Percentiles rank a stretch among this genome's conserved stretches.
Conservation (phyloP, 2,329 filamentous ascomycete species). For the Paracoccidioides brasiliensis region DNA sequence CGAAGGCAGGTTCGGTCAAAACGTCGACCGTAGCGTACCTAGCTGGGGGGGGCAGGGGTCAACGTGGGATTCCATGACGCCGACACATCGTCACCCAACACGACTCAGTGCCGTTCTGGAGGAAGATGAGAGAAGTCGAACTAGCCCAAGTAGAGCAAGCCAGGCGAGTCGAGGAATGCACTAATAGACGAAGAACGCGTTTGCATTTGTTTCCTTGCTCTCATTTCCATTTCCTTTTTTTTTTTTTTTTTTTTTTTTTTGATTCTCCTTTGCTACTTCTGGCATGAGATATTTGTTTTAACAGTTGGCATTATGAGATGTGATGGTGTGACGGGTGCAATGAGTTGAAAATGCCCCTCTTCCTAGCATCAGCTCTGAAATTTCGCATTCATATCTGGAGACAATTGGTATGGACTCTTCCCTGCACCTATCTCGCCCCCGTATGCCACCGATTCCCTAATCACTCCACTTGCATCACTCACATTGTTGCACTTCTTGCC, state of each 20-base stretch:
- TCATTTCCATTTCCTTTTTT: too few relatives aligned
- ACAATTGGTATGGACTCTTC: neutral
- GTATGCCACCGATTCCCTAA: neutral
- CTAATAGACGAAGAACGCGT: conserved; percentile 22
- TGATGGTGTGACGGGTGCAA: neutral
- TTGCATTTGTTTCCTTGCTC: neutral
- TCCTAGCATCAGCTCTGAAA: neutral
- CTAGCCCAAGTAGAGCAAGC: conserved; percentile 56
- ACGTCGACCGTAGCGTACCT: conserved; percentile 52
- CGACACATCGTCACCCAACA: conserved; percentile 72
- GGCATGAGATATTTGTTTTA: neutral
- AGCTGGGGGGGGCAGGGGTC: conserved; percentile 52
- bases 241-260: neutral
- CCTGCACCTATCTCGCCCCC: too few relatives aligned
- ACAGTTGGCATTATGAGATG: neutral
- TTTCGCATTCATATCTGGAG: neutral
- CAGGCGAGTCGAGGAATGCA: conserved; percentile 36
- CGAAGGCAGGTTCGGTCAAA: conserved; percentile 21
- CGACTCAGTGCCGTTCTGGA: conserved; percentile 78
- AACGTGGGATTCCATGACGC: conserved; percentile 62
- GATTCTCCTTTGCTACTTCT: neutral
- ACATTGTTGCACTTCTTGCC: neutral
- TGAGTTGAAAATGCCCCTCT: neutral
- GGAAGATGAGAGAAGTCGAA: conserved; percentile 62
- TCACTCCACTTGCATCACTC: neutral